These are phyloP conservation scores for Waitea zeae DNA, from an alignment of 1,284 basidiomycete genomes.

Conservation along the genomic window DNA sequence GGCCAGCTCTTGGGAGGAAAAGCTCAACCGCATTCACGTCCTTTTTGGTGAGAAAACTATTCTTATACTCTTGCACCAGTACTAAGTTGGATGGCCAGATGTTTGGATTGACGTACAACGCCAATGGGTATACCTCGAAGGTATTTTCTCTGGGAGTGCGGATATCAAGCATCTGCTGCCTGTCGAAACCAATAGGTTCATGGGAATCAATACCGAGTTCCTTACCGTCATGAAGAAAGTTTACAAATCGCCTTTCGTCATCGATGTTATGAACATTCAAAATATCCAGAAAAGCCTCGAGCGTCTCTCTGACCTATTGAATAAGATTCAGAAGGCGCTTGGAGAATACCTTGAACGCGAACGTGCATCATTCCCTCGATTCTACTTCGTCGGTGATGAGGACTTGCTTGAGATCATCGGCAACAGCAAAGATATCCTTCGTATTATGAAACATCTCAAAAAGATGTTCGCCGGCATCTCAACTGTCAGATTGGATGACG, in stretches of 20 bases:
- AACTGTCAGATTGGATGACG: slow-evolving; percentile 79
- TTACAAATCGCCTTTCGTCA: slow-evolving; percentile 94
- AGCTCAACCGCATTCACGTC: slow-evolving; percentile 87
- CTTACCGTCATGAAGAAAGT: slow-evolving; percentile 99
- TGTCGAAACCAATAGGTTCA: slow-evolving; percentile 92
- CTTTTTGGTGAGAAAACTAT: slow-evolving; percentile 63
- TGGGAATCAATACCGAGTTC: slow-evolving; percentile 98
- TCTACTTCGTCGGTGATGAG: slow-evolving; percentile 99
- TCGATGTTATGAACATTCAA: slow-evolving; percentile 94
- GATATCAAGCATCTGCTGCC: slow-evolving; percentile 98
- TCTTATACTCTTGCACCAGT: background rate
- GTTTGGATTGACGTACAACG: slow-evolving; percentile 99
- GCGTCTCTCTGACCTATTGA: slow-evolving; percentile 86
- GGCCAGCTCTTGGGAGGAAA: slow-evolving; percentile 89
- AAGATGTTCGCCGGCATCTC: slow-evolving; percentile 99
- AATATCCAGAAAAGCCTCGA: slow-evolving; percentile 96
- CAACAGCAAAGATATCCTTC: slow-evolving; percentile 95
- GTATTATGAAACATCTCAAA: slow-evolving; percentile 97
- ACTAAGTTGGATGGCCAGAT: slow-evolving; percentile 27
- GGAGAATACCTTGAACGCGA: slow-evolving; percentile 98
- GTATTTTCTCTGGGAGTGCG: slow-evolving; percentile 97
- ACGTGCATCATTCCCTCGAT: slow-evolving; percentile 93
- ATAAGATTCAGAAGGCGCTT: slow-evolving; percentile 98
- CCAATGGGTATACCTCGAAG: slow-evolving; percentile 99
- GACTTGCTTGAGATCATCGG: slow-evolving; percentile 98